These are phyloP conservation scores for Coniophora puteana DNA, from an alignment of 1,284 basidiomycete genomes.

Conservation along the genomic window DNA sequence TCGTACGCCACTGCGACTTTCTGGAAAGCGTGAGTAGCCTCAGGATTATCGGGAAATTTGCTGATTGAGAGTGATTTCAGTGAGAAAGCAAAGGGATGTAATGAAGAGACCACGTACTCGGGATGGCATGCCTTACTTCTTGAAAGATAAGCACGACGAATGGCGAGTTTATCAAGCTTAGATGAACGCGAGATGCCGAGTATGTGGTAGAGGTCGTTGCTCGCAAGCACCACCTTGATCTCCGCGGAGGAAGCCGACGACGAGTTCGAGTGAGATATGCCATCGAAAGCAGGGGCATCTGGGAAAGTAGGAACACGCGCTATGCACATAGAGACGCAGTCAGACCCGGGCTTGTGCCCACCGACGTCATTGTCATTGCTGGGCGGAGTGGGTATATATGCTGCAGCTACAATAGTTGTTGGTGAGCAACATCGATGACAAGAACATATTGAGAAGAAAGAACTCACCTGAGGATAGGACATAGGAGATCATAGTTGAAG, in stretches of 20 bases:
- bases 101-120: slow-evolving; percentile 66
- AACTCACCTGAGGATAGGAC: slow-evolving; percentile 47
- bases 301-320: too few relatives aligned
- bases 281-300: too few relatives aligned
- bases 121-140: slow-evolving; percentile 79
- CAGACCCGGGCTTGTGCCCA: slow-evolving; percentile 41
- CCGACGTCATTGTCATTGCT: slow-evolving; percentile 58
- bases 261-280: neutral
- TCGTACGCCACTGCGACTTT: slow-evolving; percentile 82
- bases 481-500: slow-evolving; percentile 51
- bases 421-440: too few relatives aligned
- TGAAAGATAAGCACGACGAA: slow-evolving; percentile 74
- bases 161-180: slow-evolving; percentile 55
- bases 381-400: too few relatives aligned
- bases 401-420: too few relatives aligned
- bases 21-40: slow-evolving; percentile 81
- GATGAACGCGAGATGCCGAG: slow-evolving; percentile 57
- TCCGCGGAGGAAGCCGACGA: slow-evolving; percentile 38
- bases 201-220: slow-evolving; percentile 69
- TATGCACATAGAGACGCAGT: too few relatives aligned
- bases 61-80: slow-evolving; percentile 33
- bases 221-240: slow-evolving; percentile 55
- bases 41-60: slow-evolving; percentile 76
- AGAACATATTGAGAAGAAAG: too few relatives aligned
- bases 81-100: slow-evolving; percentile 3